Conservation (phyloP, 1,284 basidiomycete species). For the Boletus nobilissimus region DNA sequence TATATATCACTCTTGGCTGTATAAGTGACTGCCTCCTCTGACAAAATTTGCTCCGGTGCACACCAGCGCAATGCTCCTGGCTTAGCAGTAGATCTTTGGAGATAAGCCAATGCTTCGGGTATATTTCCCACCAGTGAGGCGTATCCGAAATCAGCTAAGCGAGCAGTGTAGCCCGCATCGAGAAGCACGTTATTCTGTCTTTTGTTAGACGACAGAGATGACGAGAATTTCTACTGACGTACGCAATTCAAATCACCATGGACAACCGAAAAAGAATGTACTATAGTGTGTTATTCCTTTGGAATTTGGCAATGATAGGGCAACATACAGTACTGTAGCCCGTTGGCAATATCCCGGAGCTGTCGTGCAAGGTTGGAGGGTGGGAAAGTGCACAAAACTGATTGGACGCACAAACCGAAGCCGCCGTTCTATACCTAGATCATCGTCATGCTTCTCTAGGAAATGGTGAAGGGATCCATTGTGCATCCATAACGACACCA, state of each 20-base stretch:
- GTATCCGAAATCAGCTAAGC: slow-evolving; percentile 15
- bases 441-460: no score
- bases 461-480: no score
- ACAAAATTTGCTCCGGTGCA: neutral
- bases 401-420: slow-evolving; percentile 26
- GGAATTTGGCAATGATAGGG: accelerated
- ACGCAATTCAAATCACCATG: slow-evolving; percentile 5
- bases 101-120: neutral
- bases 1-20: neutral
- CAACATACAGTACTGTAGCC: slow-evolving; percentile 31
- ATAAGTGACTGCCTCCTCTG: neutral
- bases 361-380: slow-evolving; percentile 3
- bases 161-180: neutral
- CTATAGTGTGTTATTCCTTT: neutral
- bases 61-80: no score
- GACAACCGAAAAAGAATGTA: neutral
- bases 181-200: slow-evolving; percentile 27
- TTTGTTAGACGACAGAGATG: neutral
- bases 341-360: slow-evolving; percentile 24
- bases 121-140: neutral
- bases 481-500: slow-evolving; percentile 26
- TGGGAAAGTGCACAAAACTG: accelerated
- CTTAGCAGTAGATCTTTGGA: slow-evolving; percentile 22
- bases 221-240: neutral
- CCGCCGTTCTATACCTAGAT: neutral